phyloP scores from a whole-genome alignment of 306 rosid species.

The Vicia faba region DNA sequence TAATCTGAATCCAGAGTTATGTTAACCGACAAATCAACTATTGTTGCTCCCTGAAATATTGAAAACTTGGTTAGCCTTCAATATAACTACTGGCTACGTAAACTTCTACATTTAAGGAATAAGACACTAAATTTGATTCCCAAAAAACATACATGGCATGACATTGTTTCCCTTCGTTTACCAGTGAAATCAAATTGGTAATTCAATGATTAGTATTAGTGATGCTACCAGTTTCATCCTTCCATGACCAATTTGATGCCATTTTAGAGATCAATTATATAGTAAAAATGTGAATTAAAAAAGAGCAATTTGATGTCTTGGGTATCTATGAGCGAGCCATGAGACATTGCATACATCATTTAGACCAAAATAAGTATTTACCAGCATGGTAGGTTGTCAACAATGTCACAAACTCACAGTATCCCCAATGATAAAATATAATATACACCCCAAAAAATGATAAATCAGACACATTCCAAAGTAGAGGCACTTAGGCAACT shows the following conservation, averaged over 20 bases:
- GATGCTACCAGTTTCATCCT: conserved; percentile 1
- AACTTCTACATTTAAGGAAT: conserved; percentile 23
- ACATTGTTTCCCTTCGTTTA: conserved; percentile 11
- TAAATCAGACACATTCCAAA: conserved; percentile 8
- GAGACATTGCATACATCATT: not conserved
- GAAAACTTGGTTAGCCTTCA: conserved; percentile 31
- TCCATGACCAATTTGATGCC: conserved; percentile 1
- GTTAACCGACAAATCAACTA: conserved; percentile 75
- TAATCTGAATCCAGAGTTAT: conserved; percentile 76
- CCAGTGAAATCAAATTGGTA: not conserved
- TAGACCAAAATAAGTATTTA: conserved; percentile 7
- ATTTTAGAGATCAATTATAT: not conserved
- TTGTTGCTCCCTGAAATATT: conserved; percentile 85
- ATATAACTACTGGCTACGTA: not conserved
- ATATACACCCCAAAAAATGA: not conserved
- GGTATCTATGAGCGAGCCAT: not conserved
- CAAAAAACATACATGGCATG: conserved; percentile 4
- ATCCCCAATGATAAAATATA: conserved; percentile 10
- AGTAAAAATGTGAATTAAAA: not conserved
- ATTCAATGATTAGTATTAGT: conserved; percentile 8
- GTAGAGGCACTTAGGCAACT: conserved; percentile 10
- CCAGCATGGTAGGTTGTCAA: not conserved
- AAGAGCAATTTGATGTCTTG: conserved; percentile 9
- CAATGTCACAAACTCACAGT: conserved; percentile 14
- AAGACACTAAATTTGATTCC: not conserved